phyloP scores from a whole-genome alignment of 176 grass and related monocot genomes.

The Eragrostis nindensis region DNA sequence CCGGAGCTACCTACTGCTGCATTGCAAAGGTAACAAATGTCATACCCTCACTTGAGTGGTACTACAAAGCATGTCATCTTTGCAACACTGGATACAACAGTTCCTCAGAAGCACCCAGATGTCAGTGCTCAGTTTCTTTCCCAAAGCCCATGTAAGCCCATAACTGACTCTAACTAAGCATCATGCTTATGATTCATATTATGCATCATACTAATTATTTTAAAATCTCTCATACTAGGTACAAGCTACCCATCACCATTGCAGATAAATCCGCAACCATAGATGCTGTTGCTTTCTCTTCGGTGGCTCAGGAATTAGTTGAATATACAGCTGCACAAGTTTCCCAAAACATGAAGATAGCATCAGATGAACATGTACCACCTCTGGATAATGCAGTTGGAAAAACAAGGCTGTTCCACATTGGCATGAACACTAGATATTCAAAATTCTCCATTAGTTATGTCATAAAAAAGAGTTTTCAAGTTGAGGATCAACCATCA shows the following conservation, averaged over 20 bases:
- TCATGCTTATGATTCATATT: neutral
- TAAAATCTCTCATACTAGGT: neutral
- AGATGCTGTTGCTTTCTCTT: neutral
- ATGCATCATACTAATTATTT: neutral
- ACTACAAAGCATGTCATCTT: neutral
- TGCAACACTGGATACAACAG: neutral
- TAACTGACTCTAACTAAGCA: neutral
- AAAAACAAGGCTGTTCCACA: slow-evolving; percentile 3
- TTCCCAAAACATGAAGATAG: slow-evolving; percentile 13
- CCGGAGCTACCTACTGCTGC: neutral
- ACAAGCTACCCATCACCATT: neutral
- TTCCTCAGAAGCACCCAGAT: neutral
- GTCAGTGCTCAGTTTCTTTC: neutral
- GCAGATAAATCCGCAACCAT: neutral
- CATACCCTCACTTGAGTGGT: neutral
- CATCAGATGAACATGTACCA: neutral
- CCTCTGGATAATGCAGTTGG: neutral
- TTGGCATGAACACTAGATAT: no score
- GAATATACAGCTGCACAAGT: neutral
- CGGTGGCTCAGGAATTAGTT: neutral
- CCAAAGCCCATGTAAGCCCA: neutral
- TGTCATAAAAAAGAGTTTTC: no score
- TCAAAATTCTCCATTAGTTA: no score
- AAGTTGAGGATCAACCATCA: no score
- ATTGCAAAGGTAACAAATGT: neutral